These are phyloP conservation scores for Calonectria pseudoturangicola DNA, from an alignment of 2,329 filamentous ascomycete species.

Conservation along the genomic window DNA sequence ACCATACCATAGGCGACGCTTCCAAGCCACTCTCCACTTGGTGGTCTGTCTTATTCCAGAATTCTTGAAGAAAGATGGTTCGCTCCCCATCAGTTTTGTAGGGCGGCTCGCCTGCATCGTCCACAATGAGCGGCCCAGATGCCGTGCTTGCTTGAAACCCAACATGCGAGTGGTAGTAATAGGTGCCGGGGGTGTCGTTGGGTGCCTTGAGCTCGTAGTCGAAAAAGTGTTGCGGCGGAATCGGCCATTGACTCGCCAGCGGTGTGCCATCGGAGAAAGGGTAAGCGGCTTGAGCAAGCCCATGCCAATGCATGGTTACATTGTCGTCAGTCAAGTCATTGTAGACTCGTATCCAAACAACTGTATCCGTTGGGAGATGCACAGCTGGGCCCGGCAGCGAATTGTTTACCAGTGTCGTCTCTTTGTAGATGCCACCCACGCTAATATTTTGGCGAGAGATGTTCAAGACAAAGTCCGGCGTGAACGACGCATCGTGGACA, in stretches of 20 bases:
- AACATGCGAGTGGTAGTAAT: constrained; percentile 82
- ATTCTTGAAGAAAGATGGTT: constrained; percentile 7
- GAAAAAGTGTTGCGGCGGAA: constrained; percentile 76
- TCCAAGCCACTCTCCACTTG: not conserved
- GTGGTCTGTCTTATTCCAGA: constrained; percentile 13
- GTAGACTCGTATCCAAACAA: constrained; percentile 15
- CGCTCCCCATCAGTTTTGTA: constrained; percentile 13
- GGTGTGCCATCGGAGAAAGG: constrained; percentile 80
- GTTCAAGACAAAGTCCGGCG: constrained; percentile 4
- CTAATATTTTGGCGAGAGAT: constrained; percentile 2
- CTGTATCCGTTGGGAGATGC: not conserved
- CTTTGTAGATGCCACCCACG: constrained; percentile 2
- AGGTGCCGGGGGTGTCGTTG: constrained; percentile 74
- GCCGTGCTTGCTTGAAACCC: constrained; percentile 77
- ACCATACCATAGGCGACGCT: constrained; percentile 5
- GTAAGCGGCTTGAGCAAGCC: constrained; percentile 74
- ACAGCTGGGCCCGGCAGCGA: constrained; percentile 1
- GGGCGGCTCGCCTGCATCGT: constrained; percentile 61
- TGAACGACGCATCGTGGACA: constrained; percentile 8
- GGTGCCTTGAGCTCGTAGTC: constrained; percentile 78
- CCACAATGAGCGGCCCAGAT: constrained; percentile 76
- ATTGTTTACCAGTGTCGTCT: constrained; percentile 6
- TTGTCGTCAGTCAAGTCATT: constrained; percentile 16
- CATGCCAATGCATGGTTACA: constrained; percentile 75
- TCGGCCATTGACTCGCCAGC: constrained; percentile 78